Base-by-base conservation (phyloP, 192 early-diverging fungal species). In the Coemansia furcata region DNA sequence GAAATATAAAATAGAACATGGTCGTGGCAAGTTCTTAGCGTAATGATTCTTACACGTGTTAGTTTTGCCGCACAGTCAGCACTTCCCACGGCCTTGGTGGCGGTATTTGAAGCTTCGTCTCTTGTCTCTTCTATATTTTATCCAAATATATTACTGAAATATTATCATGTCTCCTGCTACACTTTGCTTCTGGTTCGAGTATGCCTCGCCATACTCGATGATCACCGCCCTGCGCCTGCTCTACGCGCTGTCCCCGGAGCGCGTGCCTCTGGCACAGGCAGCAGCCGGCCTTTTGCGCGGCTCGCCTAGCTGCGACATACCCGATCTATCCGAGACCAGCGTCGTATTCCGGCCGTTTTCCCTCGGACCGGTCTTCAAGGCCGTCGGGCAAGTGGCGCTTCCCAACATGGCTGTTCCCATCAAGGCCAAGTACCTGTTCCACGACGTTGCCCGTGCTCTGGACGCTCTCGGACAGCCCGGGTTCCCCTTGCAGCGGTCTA, bases 131-230 rank as follows among this genome's bases (percentile, higher is more conserved):
- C 39, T 52, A 26, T 15, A 1, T 0, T 1, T 54, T n/a, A n/a
- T 15, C 36, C 21, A 30, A 65, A n/a, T 46, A 15, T 26, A 0
- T 15, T 21, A 14, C 38, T 47, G 39, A 58, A 35, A 3, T 6
- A 15, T 43, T 44, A 15, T 21, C 55, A 66, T 69, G 67, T 33
- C 46, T 7, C 67, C 63, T 33, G 9, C 59, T 3, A 52, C 54
- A 1, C 17, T 84, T 5, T 55, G 43, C 62, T 84, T 84, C 54
- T 84, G 82, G 82, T 84, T 84, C 65, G 82, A 84, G 68, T 84
- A 62, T 29, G 74, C 59, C 3, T 79, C 77, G 37, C 73, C 75
- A n/a, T 84, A 84, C 68, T 84, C 82, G 59, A 79, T 79, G 77
- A 32, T 78, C 23, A 49, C 73, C 3, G 82, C 77, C 11, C 62